Base-by-base conservation (phyloP, 2,329 filamentous ascomycete genomes). In the Calonectria fujianensis region DNA sequence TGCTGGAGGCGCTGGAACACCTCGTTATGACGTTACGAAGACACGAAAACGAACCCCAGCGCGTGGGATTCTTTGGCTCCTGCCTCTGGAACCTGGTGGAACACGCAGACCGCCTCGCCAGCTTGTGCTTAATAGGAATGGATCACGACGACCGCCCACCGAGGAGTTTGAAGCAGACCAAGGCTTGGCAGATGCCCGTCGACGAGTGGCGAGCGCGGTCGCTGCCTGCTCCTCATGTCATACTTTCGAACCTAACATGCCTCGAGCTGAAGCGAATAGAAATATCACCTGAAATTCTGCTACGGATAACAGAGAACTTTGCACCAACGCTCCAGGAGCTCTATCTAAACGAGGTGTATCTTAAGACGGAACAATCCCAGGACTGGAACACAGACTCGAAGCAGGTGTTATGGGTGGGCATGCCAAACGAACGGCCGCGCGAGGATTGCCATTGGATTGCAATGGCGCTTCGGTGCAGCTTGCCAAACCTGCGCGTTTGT, bases 81-180 rank as follows among this genome's bases (percentile, higher is more conserved):
- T 86, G 87, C 69, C 82, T 91, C 4, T 91, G 89, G 89, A 86
- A 87, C 75, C 80, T 90, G 51, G 86, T 90, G 20, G 85, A 85
- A 63, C 86, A 87, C 64, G 88, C 89, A 0, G 80, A 81, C 31
- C 79, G 82, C 11, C 84, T 91, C 16, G 82, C 86, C 75, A 89
- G 85, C 57, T 81, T 91, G 24, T 90, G 88, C 73, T 76, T 91
- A 20, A 84, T 88, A 14, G 88, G 88, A n/a, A 82, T 86, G 75
- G 85, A 88, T 72, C 82, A 85, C 24, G 85, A 87, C 31, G 84
- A 85, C 45, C 83, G 83, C 32, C 83, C 83, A 0, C 85, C 83
- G 3, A 79, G 83, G 29, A 81, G 82, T 3, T 69, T 87, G 50
- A 87, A 85, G 77, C 83, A 84, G 72, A 86, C 86, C 20, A 84